Evolutionary conservation across 208 protist genomes (phyloP), one percentile per base, ranked within the genome.

Genomic region (Crithidia expoeki): DNA sequence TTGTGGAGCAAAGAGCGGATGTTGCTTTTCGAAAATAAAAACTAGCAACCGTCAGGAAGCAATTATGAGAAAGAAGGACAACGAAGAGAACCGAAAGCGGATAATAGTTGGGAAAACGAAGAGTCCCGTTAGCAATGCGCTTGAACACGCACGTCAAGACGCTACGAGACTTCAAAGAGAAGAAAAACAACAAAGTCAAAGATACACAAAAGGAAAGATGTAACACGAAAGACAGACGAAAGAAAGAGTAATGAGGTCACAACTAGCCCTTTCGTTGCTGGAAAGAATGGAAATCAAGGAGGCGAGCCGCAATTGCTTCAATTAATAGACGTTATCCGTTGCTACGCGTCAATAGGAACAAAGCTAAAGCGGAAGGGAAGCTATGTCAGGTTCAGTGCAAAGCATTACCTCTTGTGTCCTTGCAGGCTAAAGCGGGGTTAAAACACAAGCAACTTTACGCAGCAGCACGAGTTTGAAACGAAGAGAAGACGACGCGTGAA

Each of bases 41-140:
- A n/a, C n/a, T n/a, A n/a, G n/a, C n/a, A n/a, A n/a, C n/a, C n/a
- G n/a, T n/a, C n/a, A n/a, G n/a, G n/a, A n/a, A n/a, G n/a, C n/a
- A n/a, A n/a, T n/a, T n/a, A n/a, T n/a, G n/a, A 42, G 30, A 44
- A 69, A 60, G 38, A 60, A 7, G 9, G 30, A 68, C 4, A 46
- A 68, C 7, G 46, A 25, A 58, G 30, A 68, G 42, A 33, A 50
- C 25, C 17, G 46, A 28, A 34, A 42, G 30, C 16, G 55, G 27
- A 12, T 23, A 33, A 46, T 21, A 50, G 46, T 50, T 10, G 46
- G 21, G 21, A 21, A 50, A 21, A 50, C 11, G 21, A 50, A 50
- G 4, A 10, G 19, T 10, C 19, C 19, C 46, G 46, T 10, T 23
- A 50, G 46, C 46, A 10, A 21, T 21, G 46, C 11, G 46, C 46